phyloP scores from a whole-genome alignment of 257 asterid genomes.

The Jasminum sambac region DNA sequence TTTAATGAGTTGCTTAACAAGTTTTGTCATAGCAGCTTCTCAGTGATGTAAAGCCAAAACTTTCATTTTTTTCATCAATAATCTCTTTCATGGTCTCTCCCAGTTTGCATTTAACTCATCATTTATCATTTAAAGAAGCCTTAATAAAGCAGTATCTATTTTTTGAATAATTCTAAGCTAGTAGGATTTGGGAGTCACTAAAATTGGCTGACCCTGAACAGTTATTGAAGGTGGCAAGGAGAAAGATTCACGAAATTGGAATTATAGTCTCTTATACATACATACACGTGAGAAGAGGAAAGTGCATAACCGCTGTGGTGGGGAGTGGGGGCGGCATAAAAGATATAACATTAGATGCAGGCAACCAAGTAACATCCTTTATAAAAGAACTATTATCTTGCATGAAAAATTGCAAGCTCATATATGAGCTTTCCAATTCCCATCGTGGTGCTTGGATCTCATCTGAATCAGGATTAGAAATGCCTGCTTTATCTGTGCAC shows the following conservation, averaged over 20 bases:
- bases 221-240: not conserved
- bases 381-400: no score
- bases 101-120: not conserved
- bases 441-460: no score
- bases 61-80: not conserved
- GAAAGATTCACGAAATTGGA: not conserved
- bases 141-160: not conserved
- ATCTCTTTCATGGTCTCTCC: not conserved
- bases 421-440: no score
- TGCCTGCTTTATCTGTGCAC: not conserved
- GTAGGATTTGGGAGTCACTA: not conserved
- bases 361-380: no score
- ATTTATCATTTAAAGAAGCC: not conserved
- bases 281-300: no score
- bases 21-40: not conserved
- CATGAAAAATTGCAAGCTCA: no score
- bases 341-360: no score
- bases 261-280: not conserved
- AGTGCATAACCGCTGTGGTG: no score
- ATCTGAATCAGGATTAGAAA: not conserved
- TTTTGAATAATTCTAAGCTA: not conserved
- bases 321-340: no score
- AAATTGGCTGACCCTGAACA: not conserved
- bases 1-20: not conserved
- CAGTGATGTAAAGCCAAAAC: not conserved